These are phyloP conservation scores for Wakefieldia striispora DNA, from an alignment of 768 basidiomycete genomes.

Conservation along the genomic window DNA sequence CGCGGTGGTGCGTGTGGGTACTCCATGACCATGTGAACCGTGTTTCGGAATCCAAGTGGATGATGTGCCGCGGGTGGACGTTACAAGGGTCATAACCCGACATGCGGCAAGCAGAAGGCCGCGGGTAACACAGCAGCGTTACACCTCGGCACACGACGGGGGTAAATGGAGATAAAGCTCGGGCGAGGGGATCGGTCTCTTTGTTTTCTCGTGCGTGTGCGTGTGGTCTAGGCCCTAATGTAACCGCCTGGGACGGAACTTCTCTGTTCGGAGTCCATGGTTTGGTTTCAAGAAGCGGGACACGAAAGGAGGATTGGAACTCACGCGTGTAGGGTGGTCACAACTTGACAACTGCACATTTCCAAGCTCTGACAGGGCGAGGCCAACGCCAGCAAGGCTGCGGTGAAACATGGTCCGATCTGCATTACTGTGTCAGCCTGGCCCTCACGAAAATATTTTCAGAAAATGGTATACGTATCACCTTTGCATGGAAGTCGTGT, in stretches of 20 bases:
- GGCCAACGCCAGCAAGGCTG: background rate
- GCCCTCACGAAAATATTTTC: background rate
- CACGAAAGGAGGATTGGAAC: background rate
- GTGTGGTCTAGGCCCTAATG: too few species aligned
- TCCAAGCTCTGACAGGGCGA: too few species aligned
- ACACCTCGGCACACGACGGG: background rate
- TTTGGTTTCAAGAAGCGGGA: background rate
- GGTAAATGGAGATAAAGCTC: background rate
- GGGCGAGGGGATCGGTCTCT: slow-evolving; percentile 1
- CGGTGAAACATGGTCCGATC: slow-evolving; percentile 2
- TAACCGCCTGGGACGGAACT: too few species aligned
- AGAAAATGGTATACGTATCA: background rate
- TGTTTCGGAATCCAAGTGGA: slow-evolving; percentile 11
- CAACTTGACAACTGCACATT: too few species aligned
- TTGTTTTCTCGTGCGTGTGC: background rate
- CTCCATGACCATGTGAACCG: slow-evolving; percentile 6
- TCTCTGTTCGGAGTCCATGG: too few species aligned
- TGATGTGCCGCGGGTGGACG: slow-evolving; percentile 7
- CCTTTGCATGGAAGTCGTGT: background rate
- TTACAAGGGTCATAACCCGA: background rate
- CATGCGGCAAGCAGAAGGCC: slow-evolving; percentile 19
- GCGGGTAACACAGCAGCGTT: too few species aligned
- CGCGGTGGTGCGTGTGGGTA: slow-evolving; percentile 5
- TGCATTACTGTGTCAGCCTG: background rate
- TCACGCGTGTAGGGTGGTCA: background rate